These are phyloP conservation scores for Golubevia pallescens DNA, from an alignment of 1,284 basidiomycete genomes.

Conservation along the genomic window DNA sequence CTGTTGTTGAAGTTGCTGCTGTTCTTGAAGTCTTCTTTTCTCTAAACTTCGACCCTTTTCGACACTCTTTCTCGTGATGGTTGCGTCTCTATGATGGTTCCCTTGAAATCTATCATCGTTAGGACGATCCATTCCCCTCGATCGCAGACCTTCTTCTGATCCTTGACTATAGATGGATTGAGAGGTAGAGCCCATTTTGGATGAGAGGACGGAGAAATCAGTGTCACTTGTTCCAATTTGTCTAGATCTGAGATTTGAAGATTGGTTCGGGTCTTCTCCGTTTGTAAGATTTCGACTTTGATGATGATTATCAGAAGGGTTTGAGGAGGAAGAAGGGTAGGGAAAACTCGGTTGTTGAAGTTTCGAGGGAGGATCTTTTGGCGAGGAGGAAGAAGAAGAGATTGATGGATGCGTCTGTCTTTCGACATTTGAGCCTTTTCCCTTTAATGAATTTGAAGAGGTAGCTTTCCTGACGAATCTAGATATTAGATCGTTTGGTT, in stretches of 20 bases:
- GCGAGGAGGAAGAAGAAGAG: no score
- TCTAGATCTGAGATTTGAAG: no score
- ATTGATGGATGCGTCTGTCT: no score
- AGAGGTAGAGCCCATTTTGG: not conserved
- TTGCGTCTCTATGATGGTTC: not conserved
- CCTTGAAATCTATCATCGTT: not conserved
- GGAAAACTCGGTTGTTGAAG: no score
- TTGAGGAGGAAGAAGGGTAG: no score
- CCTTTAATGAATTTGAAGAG: not conserved
- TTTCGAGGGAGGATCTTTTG: no score
- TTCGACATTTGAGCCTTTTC: no score
- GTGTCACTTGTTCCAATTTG: not conserved
- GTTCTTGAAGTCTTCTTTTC: not conserved
- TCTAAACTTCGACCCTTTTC: not conserved
- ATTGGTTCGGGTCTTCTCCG: not conserved
- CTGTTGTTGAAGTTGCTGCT: not conserved
- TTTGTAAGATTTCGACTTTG: not conserved
- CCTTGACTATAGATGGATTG: not conserved
- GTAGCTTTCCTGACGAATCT: not conserved
- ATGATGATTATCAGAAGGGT: not conserved
- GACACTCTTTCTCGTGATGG: not conserved
- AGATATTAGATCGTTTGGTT: no score
- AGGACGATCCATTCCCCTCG: not conserved
- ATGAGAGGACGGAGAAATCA: not conserved
- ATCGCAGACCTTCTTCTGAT: not conserved